Base-by-base conservation (phyloP, 345 rosid genomes). In the Reutealis trisperma region DNA sequence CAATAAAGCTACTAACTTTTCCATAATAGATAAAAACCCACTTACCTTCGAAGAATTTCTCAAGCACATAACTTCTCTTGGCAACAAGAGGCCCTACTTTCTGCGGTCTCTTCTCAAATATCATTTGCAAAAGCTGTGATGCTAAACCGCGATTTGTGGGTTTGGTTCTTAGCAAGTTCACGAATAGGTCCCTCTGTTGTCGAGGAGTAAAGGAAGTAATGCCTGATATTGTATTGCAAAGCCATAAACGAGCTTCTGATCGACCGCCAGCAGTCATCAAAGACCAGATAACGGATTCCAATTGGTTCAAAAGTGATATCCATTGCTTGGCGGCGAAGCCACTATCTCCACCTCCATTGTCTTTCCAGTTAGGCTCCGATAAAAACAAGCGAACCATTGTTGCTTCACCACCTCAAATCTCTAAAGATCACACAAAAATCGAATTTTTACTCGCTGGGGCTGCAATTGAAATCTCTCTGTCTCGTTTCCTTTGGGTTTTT, bases 241-340 rank as follows among this genome's bases (percentile, higher is more conserved):
- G 93, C 97, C 97, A 94, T n/a, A 90, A 73, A 10, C 89, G 92
- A 81, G 99, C 90, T 85, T 92, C 99, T 18, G 97, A 90, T 70
- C 92, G 85, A 59, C 92, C 91, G 42, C 88, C 93, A 30, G 80
- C 76, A 11, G 85, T 78, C 45, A 87, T 86, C 77, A 91, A 34
- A 5, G 93, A 85, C 88, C 92, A 87, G 72, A 95, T 67, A 64
- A 84, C 86, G 14, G 91, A 84, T 49, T 84, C 87, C 63, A 95
- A 76, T 64, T 84, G 71, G 61, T 84, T 83, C 75, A 93, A 82
- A 76, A 82, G 90, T 52, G 87, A 80, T 12, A 88, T 72, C 73
- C 87, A 77, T 65, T 30, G 67, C 81, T 85, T 73, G 65, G 77
- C 59, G 63, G 77, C 54, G 54, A 76, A 77, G 49, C 80, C 86